phyloP scores from a whole-genome alignment of 2,329 filamentous ascomycete genomes.

The Fusarium udum region DNA sequence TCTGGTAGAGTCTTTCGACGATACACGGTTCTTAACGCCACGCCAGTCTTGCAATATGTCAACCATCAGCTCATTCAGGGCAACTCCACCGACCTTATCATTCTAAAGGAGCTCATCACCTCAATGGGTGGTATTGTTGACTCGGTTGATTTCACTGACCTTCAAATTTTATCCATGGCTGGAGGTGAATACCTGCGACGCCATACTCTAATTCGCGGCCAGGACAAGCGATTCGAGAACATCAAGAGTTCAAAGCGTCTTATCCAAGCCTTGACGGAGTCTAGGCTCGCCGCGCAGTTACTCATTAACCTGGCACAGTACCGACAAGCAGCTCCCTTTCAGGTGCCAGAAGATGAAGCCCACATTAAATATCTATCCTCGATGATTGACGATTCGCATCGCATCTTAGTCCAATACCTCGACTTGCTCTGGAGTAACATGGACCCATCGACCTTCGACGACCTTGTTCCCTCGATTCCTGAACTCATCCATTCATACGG shows the following conservation, averaged over 20 bases:
- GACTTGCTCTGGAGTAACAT: constrained; percentile 87
- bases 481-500: constrained; percentile 81
- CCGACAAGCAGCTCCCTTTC: constrained; percentile 84
- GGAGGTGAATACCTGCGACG: constrained; percentile 82
- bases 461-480: constrained; percentile 77
- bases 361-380: constrained; percentile 91
- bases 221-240: constrained; percentile 83
- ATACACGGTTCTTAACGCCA: constrained; percentile 84
- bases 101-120: constrained; percentile 87
- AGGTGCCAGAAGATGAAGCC: constrained; percentile 73
- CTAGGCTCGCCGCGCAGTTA: constrained; percentile 80
- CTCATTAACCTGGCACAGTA: constrained; percentile 93
- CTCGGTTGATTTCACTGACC: constrained; percentile 86
- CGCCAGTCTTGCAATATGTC: constrained; percentile 89
- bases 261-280: constrained; percentile 80
- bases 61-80: constrained; percentile 82
- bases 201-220: constrained; percentile 80
- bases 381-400: constrained; percentile 89
- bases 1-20: constrained; percentile 89
- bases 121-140: constrained; percentile 95
- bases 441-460: constrained; percentile 78
- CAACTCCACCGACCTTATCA: constrained; percentile 89
- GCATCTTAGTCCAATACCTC: constrained; percentile 85
- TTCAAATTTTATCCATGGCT: constrained; percentile 87
- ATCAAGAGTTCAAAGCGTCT: constrained; percentile 80